phyloP scores from a whole-genome alignment of 495 filamentous ascomycete species.

The Lasiosphaeriaceae sp. region DNA sequence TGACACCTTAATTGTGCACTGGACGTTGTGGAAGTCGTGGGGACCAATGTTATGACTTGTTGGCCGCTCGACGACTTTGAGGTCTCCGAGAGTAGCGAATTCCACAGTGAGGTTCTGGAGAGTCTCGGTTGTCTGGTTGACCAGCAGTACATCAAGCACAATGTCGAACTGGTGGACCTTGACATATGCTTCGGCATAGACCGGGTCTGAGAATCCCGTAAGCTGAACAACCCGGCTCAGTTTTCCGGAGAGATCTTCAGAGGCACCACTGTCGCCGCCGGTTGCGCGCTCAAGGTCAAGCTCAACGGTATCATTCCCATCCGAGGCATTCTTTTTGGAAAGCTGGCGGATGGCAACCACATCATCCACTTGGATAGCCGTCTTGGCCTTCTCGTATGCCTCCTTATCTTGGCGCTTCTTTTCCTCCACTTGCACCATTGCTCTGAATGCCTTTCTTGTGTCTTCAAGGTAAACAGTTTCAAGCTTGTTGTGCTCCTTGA shows the following conservation, averaged over 20 bases:
- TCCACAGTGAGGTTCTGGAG: constrained; percentile 96
- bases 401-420: constrained; percentile 92
- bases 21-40: constrained; percentile 95
- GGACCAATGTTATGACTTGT: constrained; percentile 93
- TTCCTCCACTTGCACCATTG: constrained; percentile 98
- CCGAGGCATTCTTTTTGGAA: constrained; percentile 81
- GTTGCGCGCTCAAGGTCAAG: constrained; percentile 91
- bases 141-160: constrained; percentile 90
- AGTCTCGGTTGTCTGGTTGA: constrained; percentile 97
- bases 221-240: constrained; percentile 94
- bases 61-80: constrained; percentile 96
- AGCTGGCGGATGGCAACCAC: constrained; percentile 89
- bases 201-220: constrained; percentile 96
- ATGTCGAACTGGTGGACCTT: constrained; percentile 99
- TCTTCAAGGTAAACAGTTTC: constrained; percentile 94
- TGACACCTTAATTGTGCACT: constrained; percentile 98
- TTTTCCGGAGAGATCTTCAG: constrained; percentile 85
- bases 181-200: constrained; percentile 97
- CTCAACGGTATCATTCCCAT: constrained; percentile 81
- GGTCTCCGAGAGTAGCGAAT: constrained; percentile 94
- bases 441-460: constrained; percentile 90
- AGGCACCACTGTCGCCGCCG: constrained; percentile 73
- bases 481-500: constrained; percentile 79
- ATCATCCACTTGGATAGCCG: constrained; percentile 92
- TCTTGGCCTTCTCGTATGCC: constrained; percentile 87